Evolutionary conservation across 257 asterid species (phyloP).

Genomic region (Solanum chmielewskii): DNA sequence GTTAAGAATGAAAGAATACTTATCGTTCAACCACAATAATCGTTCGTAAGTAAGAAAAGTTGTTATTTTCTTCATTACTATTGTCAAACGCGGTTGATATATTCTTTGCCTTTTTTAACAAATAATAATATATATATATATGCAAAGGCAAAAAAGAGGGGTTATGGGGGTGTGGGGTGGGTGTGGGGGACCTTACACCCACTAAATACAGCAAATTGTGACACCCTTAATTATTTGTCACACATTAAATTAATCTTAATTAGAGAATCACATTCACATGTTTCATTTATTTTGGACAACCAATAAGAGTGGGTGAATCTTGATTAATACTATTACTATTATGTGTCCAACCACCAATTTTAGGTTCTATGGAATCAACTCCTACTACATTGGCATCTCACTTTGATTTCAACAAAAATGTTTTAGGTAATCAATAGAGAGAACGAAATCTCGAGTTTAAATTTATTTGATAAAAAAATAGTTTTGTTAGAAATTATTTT

Average conservation of each 20-base stretch:
- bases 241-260: background rate
- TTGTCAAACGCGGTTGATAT: no score
- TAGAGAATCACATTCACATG: background rate
- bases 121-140: no score
- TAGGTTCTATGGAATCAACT: background rate
- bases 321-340: background rate
- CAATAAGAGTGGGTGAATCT: background rate
- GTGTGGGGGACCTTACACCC: background rate
- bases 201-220: background rate
- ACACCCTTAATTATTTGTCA: background rate
- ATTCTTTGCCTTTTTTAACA: no score
- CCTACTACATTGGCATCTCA: background rate
- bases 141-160: background rate
- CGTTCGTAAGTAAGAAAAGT: background rate
- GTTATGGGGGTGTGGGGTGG: no score
- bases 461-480: no score
- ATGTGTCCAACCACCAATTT: background rate
- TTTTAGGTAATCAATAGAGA: background rate
- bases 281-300: background rate
- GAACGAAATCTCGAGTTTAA: background rate
- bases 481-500: background rate
- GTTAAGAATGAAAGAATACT: no score
- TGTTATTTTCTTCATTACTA: background rate
- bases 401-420: background rate
- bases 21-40: accelerated